Evolutionary conservation across 2,329 filamentous ascomycete genomes (phyloP), one percentile per base, ranked within the genome.

Genomic region (Macrophomina pseudophaseolina): DNA sequence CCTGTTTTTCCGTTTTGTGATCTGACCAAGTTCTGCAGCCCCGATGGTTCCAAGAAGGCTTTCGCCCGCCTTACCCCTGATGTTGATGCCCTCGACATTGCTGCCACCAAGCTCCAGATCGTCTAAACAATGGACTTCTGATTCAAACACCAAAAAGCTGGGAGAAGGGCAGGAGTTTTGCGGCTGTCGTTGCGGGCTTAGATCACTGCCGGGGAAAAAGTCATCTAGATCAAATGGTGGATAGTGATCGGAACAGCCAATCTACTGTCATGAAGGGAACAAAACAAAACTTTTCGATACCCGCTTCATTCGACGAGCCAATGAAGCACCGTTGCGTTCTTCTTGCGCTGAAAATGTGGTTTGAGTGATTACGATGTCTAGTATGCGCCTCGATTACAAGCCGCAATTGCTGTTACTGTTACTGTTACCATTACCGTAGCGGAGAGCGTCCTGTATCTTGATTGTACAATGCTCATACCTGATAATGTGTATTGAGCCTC

Each of bases 1-100:
- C 14, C 6, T 18, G 14, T 23, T 56, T 38, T 12, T 28, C 2
- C n/a, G 11, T 14, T 5, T 9, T 7, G 23, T 18, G 16, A 5
- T 7, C 23, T 65, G 49, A 59, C 23, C 14, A 56, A 8, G 38
- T 30, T 12, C 12, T 40, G 28, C 69, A 94, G 93, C 82, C 95
- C 95, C 72, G 94, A 99, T 80, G 95, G 95, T 79, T 88, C 90
- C 80, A 99, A 99, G 93, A 99, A 99, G 92, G 95, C 95, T 71
- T 99, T 95, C 81, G 93, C 92, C 80, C 92, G 94, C 81, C 89
- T 99, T 73, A 98, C 95, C 67, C 86, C 94, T 71, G 95, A 99
- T 83, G 94, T 98, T 75, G 95, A 99, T 84, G 95, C 95, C 79
- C 91, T 99, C 76, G 95, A 99, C 86, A 97, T 99, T 84, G 96